Evolutionary conservation across 2,329 filamentous ascomycete genomes (phyloP), one percentile per base, ranked within the genome.

Genomic region (Penicillium sp.): DNA sequence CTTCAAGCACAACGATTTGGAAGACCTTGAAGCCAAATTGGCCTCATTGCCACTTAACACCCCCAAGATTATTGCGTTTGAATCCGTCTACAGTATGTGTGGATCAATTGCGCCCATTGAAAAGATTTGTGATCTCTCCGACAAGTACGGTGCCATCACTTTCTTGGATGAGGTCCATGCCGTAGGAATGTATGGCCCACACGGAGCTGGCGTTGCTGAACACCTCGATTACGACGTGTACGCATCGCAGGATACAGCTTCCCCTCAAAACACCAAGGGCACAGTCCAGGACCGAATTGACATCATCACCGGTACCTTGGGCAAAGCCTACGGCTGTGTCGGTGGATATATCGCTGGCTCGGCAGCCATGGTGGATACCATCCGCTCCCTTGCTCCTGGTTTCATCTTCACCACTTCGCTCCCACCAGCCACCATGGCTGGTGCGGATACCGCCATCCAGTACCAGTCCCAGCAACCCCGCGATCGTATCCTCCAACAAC

Each of bases 41-140:
- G 92, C 92, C 3, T 89, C 92, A 13, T 82, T 99, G 40, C 92
- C 93, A 0, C 78, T 89, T 1, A 83, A 94, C 58, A 85, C 90
- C 35, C 94, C 94, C 56, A 99, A 99, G 81, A 96, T 99, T 64
- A 99, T 99, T 63, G 94, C 94, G 2, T 99, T 97, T 63, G 94
- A 99, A 78, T 96, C 92, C 31, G 94, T 99, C 4, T 99, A 99
- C 79, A 96, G 92, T 80, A 99, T 99, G 94, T 99, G 94, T 72
- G 94, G 94, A 61, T 96, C 92, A 16, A 90, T 99, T 72, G 94
- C 92, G 0, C 94, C 94, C 0, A 99, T 99, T 66, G 90, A 92
- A 77, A 88, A 88, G 71, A 97, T 99, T 60, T 97, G 93, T 74
- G 92, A 99, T 72, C 80, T 99, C 52, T 93, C 94, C 10, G 92